Evolutionary conservation across 73 alveolate genomes (phyloP).

Genomic region (Effrenium voratum): DNA sequence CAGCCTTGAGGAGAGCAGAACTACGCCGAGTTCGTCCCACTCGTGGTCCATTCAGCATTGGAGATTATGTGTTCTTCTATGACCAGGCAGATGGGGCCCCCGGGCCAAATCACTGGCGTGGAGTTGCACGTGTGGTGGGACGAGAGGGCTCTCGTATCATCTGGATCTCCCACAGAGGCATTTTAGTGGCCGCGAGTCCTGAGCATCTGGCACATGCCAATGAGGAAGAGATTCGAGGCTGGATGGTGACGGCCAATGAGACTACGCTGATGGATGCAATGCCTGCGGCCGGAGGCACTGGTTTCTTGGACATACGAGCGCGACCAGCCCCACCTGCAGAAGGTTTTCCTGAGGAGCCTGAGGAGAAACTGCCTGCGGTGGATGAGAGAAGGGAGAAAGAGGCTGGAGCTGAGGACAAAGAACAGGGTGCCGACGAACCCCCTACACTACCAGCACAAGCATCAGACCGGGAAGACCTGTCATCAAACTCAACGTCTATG

Average conservation of each 20-base stretch:
- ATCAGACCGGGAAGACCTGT: no score
- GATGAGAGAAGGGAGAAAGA: neutral
- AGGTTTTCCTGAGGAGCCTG: neutral
- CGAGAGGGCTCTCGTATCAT: neutral
- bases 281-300: conserved; percentile 37
- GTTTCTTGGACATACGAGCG: neutral
- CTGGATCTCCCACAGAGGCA: conserved; percentile 20
- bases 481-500: no score
- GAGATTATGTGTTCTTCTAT: neutral
- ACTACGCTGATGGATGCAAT: neutral
- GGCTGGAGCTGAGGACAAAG: neutral
- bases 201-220: neutral
- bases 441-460: no score
- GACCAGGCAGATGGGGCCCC: neutral
- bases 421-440: no score
- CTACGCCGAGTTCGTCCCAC: no score
- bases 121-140: neutral
- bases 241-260: conserved; percentile 2
- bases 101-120: conserved; percentile 13
- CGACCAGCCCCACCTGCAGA: neutral
- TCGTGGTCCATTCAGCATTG: no score
- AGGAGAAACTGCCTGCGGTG: no score
- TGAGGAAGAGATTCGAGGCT: neutral
- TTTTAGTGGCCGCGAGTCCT: neutral
- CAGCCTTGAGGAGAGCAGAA: no score